Percentiles rank a stretch among this genome's conserved stretches.
These are phyloP conservation scores for Calonectria pseudoreteaudii DNA, from an alignment of 2,329 filamentous ascomycete species.

Conservation along the genomic window DNA sequence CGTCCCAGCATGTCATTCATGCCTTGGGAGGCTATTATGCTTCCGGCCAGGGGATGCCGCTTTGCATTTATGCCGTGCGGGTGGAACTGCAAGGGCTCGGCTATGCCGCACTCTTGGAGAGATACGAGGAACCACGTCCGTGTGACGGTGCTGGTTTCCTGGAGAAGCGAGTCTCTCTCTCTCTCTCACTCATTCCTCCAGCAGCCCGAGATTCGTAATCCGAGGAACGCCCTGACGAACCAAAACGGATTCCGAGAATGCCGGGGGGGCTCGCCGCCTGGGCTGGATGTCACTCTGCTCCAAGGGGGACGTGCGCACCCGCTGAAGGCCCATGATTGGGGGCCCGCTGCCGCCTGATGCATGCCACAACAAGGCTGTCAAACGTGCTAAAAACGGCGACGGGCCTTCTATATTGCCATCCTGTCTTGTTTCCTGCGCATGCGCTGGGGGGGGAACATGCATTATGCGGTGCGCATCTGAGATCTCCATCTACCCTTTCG, in stretches of 20 bases:
- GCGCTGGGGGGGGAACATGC: not conserved
- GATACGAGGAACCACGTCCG: not conserved
- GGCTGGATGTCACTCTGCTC: not conserved
- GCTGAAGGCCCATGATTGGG: not conserved
- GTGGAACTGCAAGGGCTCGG: not conserved
- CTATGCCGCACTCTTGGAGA: not conserved
- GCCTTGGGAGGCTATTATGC: not conserved
- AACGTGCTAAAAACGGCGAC: constrained; percentile 12
- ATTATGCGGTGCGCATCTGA: not conserved
- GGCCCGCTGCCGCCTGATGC: constrained; percentile 5
- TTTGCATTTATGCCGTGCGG: constrained; percentile 1
- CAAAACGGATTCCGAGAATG: not conserved
- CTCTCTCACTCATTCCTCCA: too few relatives aligned
- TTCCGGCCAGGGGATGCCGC: not conserved
- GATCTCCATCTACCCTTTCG: not conserved
- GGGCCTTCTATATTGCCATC: not conserved
- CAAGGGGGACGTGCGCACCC: not conserved
- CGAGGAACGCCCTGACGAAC: not conserved
- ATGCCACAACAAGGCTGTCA: constrained; percentile 20
- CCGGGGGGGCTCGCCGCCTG: not conserved
- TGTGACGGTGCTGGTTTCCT: not conserved
- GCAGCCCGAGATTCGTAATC: constrained; percentile 10
- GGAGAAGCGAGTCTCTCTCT: not conserved
- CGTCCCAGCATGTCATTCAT: not conserved
- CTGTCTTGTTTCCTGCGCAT: not conserved